Evolutionary conservation across 2,329 filamentous ascomycete species (phyloP), one percentile per base, ranked within the genome.

Genomic region (Arthroderma uncinatum): DNA sequence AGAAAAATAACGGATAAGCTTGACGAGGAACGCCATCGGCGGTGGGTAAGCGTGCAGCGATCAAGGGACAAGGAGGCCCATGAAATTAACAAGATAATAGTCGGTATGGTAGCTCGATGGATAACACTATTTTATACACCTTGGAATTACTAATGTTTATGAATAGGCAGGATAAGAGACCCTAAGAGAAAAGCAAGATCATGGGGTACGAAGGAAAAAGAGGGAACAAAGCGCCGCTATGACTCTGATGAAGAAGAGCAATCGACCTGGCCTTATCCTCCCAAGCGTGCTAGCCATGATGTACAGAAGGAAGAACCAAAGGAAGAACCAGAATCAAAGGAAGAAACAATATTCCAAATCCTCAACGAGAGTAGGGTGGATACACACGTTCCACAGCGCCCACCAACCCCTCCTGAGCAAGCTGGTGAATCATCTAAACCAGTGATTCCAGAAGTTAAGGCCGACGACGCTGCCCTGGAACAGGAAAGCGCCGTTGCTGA

Each of bases 1-100:
- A 34, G 44, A 19, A 37, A n/a, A 2, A 23, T 60, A 44, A 55
- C 53, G 42, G 54, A 58, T 30, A 47, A 59, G 16, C 57, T 60
- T 39, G 59, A 59, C 21, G 23, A 39, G 21, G 56, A 28, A 30
- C 56, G 56, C 12, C 10, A 54, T 12, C 48, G 55, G 34, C 33
- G 54, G 12, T 34, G 40, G 36, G 14, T 44, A 7, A 56, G 37
- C 23, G 4, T 19, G 2, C 53, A 47, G 37, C 53, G 30, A n/a
- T 16, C 47, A 28, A 40, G 58, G n/a, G 58, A 60, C 3, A 40
- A 39, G 19, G 58, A 60, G n/a, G 55, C 53, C 12, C 36, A 30
- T 10, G 53, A 50, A 50, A 19, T 56, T n/a, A 52, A 57, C 23
- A 53, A n/a, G 8, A 53, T 39, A 12, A 42, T 60, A 25, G 12